A percentile compares a stretch with the other conserved stretches of the same genome.
Conservation (phyloP, 495 filamentous ascomycete species). For the Letharia columbiana region DNA sequence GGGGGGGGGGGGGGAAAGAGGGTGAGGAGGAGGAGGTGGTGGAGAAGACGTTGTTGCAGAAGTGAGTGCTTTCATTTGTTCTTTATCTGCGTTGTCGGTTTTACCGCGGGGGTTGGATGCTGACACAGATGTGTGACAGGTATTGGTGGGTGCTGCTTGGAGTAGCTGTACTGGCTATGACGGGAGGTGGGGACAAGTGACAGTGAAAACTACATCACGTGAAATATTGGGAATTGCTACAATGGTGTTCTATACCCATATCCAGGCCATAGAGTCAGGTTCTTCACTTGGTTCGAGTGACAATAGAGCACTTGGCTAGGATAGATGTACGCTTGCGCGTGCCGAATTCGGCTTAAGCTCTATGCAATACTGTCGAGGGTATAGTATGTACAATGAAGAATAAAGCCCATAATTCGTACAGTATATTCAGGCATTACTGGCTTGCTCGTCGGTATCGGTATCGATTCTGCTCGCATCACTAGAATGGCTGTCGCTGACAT, state of each 20-base stretch:
- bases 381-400: not conserved
- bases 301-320: not conserved
- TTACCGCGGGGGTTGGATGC: not conserved
- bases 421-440: slow-evolving; percentile 3
- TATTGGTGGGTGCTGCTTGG: slow-evolving; percentile 25
- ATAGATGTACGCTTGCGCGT: not conserved
- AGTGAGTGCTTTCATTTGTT: slow-evolving; percentile 15
- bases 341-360: not conserved
- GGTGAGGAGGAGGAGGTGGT: slow-evolving; percentile 14
- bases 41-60: slow-evolving; percentile 25
- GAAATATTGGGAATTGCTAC: not conserved
- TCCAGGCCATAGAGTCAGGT: not conserved
- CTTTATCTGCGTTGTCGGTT: not conserved
- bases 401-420: not conserved
- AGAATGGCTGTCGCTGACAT: slow-evolving; percentile 62
- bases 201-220: not conserved
- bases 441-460: slow-evolving; percentile 1
- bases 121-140: slow-evolving; percentile 4
- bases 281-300: not conserved
- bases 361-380: not conserved
- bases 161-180: slow-evolving; percentile 21
- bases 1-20: not conserved
- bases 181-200: slow-evolving; percentile 20
- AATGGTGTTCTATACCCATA: not conserved
- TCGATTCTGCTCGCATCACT: not conserved